phyloP scores from a whole-genome alignment of 2,329 filamentous ascomycete species.

The Paraphoma chrysanthemicola region DNA sequence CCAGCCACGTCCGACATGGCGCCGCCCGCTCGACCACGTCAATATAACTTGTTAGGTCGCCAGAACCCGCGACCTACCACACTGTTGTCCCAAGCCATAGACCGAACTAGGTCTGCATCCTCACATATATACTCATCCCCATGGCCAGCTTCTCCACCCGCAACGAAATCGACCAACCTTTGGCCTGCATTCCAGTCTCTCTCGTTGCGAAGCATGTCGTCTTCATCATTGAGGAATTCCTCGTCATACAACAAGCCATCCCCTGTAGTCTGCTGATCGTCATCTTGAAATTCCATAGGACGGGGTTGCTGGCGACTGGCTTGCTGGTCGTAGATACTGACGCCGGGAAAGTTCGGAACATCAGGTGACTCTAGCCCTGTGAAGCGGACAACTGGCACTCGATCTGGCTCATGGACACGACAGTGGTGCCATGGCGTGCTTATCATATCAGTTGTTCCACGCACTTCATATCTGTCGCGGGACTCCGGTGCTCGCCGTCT shows the following conservation, averaged over 20 bases:
- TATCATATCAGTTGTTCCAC: background rate
- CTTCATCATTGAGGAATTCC: slow-evolving; percentile 1
- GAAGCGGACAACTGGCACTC: slow-evolving; percentile 23
- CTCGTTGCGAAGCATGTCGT: background rate
- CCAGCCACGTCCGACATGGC: background rate
- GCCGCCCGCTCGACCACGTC: slow-evolving; percentile 19
- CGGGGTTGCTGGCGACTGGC: slow-evolving; percentile 16
- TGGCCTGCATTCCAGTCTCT: slow-evolving; percentile 4
- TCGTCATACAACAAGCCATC: background rate
- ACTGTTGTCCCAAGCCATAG: slow-evolving; percentile 5
- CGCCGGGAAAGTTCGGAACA: slow-evolving; percentile 18
- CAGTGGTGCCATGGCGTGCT: background rate
- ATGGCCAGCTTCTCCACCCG: background rate
- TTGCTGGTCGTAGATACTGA: slow-evolving; percentile 38
- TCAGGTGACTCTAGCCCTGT: slow-evolving; percentile 7
- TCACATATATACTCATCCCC: background rate
- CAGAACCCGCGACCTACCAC: slow-evolving; percentile 48
- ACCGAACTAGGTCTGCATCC: slow-evolving; percentile 7
- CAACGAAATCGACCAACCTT: background rate
- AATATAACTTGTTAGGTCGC: slow-evolving; percentile 56
- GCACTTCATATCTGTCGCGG: background rate
- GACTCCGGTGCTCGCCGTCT: slow-evolving; percentile 4
- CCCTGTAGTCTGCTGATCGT: background rate
- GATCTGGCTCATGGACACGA: slow-evolving; percentile 1
- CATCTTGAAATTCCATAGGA: background rate